Conservation (phyloP, 2,329 filamentous ascomycete species). For the Xylariaceae sp. region DNA sequence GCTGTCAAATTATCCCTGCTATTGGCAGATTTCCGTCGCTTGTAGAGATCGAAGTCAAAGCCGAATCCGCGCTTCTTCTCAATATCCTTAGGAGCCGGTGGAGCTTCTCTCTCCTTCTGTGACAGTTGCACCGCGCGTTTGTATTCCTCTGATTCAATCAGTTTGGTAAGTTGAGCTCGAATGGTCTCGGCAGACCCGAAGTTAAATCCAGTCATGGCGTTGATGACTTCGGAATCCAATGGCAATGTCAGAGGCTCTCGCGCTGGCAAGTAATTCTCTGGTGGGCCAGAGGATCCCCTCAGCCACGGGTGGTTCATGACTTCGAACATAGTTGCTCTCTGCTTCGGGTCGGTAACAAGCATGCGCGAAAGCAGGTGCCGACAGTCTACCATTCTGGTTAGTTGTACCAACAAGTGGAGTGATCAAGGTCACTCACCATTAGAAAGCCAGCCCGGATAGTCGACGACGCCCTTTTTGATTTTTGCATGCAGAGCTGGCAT, state of each 20-base stretch:
- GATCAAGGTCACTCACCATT: conserved; percentile 58
- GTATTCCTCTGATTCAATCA: conserved; percentile 93
- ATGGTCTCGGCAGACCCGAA: conserved; percentile 88
- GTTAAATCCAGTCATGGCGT: conserved; percentile 97
- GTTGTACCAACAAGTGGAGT: neutral
- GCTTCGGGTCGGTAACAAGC: conserved; percentile 89
- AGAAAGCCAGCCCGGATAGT: conserved; percentile 92
- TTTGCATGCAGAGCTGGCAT: conserved; percentile 98
- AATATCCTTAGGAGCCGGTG: conserved; percentile 55
- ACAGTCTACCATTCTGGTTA: conserved; percentile 62
- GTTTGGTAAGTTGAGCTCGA: conserved; percentile 71
- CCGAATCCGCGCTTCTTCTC: conserved; percentile 83
- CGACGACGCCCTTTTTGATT: conserved; percentile 94
- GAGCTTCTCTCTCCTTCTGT: conserved; percentile 61
- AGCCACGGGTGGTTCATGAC: conserved; percentile 94
- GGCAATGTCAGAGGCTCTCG: conserved; percentile 84
- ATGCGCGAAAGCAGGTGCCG: conserved; percentile 89
- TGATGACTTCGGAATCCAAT: conserved; percentile 76
- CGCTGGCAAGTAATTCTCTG: conserved; percentile 81
- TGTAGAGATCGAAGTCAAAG: conserved; percentile 98
- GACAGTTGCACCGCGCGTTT: conserved; percentile 73
- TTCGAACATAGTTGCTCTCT: conserved; percentile 81
- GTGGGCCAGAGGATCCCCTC: conserved; percentile 81
- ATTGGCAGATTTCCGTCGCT: conserved; percentile 80
- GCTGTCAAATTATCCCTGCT: conserved; percentile 83